Evolutionary conservation across 2,329 filamentous ascomycete genomes (phyloP), one percentile per base, ranked within the genome.

Genomic region (Emydomyces testavorans): DNA sequence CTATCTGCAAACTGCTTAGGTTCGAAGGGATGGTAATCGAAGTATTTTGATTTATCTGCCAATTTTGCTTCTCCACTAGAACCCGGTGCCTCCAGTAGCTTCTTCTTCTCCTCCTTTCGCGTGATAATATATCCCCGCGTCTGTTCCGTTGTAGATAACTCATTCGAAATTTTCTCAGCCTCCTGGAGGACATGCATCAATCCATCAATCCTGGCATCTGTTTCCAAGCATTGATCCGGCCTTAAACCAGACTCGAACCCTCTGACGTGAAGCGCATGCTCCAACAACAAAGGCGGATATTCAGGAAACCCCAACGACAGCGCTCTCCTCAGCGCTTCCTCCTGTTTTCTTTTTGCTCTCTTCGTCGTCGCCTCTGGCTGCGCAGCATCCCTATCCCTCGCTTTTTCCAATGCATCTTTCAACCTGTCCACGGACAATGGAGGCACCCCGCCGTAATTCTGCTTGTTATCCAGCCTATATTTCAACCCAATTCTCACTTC

Each of bases 11-110:
- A 84, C 56, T 96, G 90, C 18, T 75, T 71, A 0, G 92, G 92
- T 32, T 83, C 71, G 63, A 96, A 96, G 0, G 92, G 92, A 57
- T 96, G 90, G 58, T 95, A 96, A 58, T 98, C 92, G 47, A 95
- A 85, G 60, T 95, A 98, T 1, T 58, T 62, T 49, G 32, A 29
- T 29, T 50, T 38, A 21, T 37, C 26, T 15, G 16, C 26, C 13
- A n/a, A n/a, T n/a, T 44, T 34, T n/a, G 28, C n/a, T n/a, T 43
- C 48, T 23, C 63, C 64, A 6, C 72, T 69, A 3, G 69, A 65
- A 7, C 67, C 70, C 6, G 61, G 58, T 21, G 65, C 53, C 37
- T 60, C 54, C 10, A 58, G 54, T 10, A 67, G 58, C 42, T 65
- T 66, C 48, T 52, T 54, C 51, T 65, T 66, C 48, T 52, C 54